Conservation (phyloP, 495 filamentous ascomycete genomes). For the Penicillium angulare region DNA sequence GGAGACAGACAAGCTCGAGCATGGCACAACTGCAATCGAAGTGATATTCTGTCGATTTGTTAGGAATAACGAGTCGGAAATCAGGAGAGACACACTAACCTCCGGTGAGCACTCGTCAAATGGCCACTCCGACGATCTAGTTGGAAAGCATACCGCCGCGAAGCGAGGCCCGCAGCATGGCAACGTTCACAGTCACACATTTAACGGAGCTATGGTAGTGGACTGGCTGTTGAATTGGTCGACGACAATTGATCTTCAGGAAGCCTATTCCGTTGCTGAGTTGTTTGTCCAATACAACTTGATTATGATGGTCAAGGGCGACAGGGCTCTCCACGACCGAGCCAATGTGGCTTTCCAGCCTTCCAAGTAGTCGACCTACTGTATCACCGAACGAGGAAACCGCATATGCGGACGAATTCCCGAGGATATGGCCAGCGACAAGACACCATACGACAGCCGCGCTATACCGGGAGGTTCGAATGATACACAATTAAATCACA, state of each 20-base stretch:
- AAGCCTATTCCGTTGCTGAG: conserved; percentile 78
- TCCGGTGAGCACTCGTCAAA: conserved; percentile 92
- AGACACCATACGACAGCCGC: conserved; percentile 44
- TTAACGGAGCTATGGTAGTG: conserved; percentile 84
- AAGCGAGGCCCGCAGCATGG: conserved; percentile 76
- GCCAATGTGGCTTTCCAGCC: conserved; percentile 73
- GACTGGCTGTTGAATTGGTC: conserved; percentile 99
- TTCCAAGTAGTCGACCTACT: conserved; percentile 86
- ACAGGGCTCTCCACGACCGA: conserved; percentile 65
- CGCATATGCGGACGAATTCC: conserved; percentile 67
- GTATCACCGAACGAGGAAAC: conserved; percentile 82
- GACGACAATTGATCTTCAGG: conserved; percentile 87
- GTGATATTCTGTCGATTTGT: conserved; percentile 94
- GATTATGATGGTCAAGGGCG: conserved; percentile 74
- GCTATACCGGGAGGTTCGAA: conserved; percentile 79
- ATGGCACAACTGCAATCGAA: conserved; percentile 86
- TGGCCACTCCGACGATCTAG: conserved; percentile 88
- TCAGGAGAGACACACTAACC: conserved; percentile 67
- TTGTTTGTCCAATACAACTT: conserved; percentile 84
- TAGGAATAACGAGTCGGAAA: conserved; percentile 79
- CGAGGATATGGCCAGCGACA: conserved; percentile 49
- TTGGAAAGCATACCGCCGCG: conserved; percentile 88
- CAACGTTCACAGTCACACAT: conserved; percentile 62
- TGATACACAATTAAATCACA: conserved; percentile 87
- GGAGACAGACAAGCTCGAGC: conserved; percentile 83